Conservation (phyloP, 129 eudicot genomes). For the Pseudognaphalium luteoalbum region DNA sequence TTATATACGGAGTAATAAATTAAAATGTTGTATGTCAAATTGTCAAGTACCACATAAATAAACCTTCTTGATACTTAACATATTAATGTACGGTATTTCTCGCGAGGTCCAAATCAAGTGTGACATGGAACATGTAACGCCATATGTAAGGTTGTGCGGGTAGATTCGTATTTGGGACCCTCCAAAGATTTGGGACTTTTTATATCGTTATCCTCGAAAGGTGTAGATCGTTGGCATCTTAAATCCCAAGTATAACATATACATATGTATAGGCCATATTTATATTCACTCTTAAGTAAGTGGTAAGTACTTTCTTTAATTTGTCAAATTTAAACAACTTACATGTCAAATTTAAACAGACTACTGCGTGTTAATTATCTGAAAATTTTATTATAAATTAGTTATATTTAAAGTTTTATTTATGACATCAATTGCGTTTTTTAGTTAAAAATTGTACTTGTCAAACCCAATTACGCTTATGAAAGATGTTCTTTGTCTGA, state of each 20-base stretch:
- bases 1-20: neutral
- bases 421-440: too few species aligned
- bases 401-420: too few species aligned
- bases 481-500: neutral
- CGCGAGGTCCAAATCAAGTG: slow-evolving; percentile 7
- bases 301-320: too few species aligned
- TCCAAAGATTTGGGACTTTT: neutral
- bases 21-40: neutral
- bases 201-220: neutral
- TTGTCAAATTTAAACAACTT: too few species aligned
- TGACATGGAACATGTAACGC: slow-evolving; percentile 8
- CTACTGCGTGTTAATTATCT: too few species aligned
- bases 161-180: slow-evolving; percentile 16
- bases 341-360: too few species aligned
- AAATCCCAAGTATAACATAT: neutral
- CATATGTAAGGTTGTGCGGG: slow-evolving; percentile 2
- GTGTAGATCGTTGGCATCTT: neutral
- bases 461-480: neutral
- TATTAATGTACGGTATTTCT: neutral
- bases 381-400: too few species aligned
- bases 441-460: neutral
- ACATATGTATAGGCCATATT: too few species aligned
- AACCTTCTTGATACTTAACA: neutral
- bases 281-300: too few species aligned
- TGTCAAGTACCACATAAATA: neutral